Conservation (phyloP, 495 filamentous ascomycete species). For the Aspergillus olivimuriae region DNA sequence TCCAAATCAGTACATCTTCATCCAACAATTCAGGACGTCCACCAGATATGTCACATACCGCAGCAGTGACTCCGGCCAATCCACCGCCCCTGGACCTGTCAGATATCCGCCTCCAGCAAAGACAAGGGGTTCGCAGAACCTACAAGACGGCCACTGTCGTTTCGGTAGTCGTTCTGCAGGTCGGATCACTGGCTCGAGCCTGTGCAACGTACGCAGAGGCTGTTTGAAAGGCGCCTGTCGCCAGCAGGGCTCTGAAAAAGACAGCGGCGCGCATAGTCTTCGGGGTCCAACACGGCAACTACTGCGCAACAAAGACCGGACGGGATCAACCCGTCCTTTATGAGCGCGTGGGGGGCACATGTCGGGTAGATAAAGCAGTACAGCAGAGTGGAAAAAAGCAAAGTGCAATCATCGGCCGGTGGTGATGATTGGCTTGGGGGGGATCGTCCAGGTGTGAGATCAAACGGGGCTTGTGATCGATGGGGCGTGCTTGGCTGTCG, state of each 20-base stretch:
- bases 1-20: constrained; percentile 1
- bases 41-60: constrained; percentile 31
- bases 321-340: background rate
- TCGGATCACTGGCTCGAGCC: background rate
- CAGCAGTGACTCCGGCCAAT: constrained; percentile 65
- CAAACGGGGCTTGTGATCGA: constrained; percentile 2
- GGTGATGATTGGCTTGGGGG: background rate
- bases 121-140: constrained; percentile 1
- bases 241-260: background rate
- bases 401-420: background rate
- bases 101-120: background rate
- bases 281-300: too few species aligned
- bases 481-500: background rate
- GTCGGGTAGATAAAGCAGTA: too few species aligned
- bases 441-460: background rate
- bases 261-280: background rate
- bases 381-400: background rate
- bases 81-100: constrained; percentile 26
- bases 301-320: too few species aligned
- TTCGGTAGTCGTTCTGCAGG: constrained; percentile 2
- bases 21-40: background rate
- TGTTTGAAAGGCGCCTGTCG: background rate
- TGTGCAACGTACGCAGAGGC: constrained; percentile 6
- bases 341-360: background rate
- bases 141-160: constrained; percentile 18